These are phyloP conservation scores for Schwanniomyces sp. DNA, from an alignment of 805 yeast species.

Conservation along the genomic window DNA sequence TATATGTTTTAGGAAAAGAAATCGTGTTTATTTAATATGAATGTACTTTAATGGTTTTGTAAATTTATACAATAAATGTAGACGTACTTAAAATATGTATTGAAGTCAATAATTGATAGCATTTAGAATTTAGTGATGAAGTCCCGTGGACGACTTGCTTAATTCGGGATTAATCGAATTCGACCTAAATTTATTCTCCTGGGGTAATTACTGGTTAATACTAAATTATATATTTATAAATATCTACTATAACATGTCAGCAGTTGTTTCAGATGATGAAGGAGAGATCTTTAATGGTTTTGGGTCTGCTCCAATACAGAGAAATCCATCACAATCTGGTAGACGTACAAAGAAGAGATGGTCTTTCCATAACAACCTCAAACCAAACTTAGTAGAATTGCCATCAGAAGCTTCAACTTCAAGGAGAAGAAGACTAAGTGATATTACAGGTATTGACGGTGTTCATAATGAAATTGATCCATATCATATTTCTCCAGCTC, in stretches of 20 bases:
- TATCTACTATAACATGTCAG: slow-evolving; percentile 8
- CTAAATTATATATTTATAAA: not conserved
- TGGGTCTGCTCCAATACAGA: slow-evolving; percentile 32
- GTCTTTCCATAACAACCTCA: slow-evolving; percentile 39
- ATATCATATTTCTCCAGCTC: slow-evolving; percentile 83
- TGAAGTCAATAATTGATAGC: not conserved
- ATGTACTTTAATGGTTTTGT: slow-evolving; percentile 15
- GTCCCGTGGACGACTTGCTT: not conserved
- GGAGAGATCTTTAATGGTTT: slow-evolving; percentile 35
- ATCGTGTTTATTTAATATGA: slow-evolving; percentile 14
- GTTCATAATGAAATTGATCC: slow-evolving; percentile 66
- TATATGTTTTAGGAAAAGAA: slow-evolving; percentile 7
- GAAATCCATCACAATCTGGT: slow-evolving; percentile 25
- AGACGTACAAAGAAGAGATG: slow-evolving; percentile 41
- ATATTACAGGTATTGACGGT: slow-evolving; percentile 46
- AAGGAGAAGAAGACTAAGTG: slow-evolving; percentile 38
- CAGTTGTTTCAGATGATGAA: slow-evolving; percentile 26
- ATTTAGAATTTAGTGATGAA: not conserved
- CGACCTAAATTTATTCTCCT: not conserved
- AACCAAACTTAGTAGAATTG: slow-evolving; percentile 37
- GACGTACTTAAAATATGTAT: not conserved
- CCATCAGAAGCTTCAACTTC: slow-evolving; percentile 25
- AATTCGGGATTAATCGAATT: not conserved
- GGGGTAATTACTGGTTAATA: not conserved
- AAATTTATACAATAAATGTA: not conserved